Conservation (phyloP, 1,284 basidiomycete species). For the Limonomyces culmigenus region DNA sequence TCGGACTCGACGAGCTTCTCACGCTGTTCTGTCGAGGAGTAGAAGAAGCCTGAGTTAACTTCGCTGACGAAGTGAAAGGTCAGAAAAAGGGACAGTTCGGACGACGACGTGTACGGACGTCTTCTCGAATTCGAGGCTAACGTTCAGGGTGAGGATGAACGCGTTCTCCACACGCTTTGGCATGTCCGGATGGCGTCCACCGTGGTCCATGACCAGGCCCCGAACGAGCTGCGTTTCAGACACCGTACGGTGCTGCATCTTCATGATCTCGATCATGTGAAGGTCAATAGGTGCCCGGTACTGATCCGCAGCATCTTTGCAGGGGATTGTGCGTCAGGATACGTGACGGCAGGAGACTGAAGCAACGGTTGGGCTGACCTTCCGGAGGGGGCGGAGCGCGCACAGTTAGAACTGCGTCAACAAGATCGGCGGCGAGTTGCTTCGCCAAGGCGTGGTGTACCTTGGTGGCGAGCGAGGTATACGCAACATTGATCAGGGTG, state of each 20-base stretch:
- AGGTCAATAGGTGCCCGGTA: conserved; percentile 87
- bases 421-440: conserved; percentile 82
- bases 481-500: conserved; percentile 82
- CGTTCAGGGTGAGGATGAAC: conserved; percentile 91
- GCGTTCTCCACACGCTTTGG: conserved; percentile 97
- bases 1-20: conserved; percentile 99
- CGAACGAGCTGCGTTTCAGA: conserved; percentile 96
- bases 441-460: conserved; percentile 73
- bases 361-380: conserved; percentile 22
- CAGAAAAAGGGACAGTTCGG: conserved; percentile 5
- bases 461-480: conserved; percentile 93
- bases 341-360: no score
- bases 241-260: conserved; percentile 99
- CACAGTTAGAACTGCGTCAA: conserved; percentile 91
- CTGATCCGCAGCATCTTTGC: conserved; percentile 41
- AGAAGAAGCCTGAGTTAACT: conserved; percentile 99
- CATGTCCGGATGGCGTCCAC: conserved; percentile 97
- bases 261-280: conserved; percentile 99
- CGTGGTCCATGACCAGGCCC: conserved; percentile 91
- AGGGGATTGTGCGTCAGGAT: conserved; percentile 5
- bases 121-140: conserved; percentile 98
- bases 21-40: conserved; percentile 94
- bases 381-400: conserved; percentile 47
- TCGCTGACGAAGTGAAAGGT: conserved; percentile 42
- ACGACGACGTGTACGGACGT: conserved; percentile 51